Evolutionary conservation across 495 filamentous ascomycete species (phyloP).

Genomic region (Parachaetomium inaequale): DNA sequence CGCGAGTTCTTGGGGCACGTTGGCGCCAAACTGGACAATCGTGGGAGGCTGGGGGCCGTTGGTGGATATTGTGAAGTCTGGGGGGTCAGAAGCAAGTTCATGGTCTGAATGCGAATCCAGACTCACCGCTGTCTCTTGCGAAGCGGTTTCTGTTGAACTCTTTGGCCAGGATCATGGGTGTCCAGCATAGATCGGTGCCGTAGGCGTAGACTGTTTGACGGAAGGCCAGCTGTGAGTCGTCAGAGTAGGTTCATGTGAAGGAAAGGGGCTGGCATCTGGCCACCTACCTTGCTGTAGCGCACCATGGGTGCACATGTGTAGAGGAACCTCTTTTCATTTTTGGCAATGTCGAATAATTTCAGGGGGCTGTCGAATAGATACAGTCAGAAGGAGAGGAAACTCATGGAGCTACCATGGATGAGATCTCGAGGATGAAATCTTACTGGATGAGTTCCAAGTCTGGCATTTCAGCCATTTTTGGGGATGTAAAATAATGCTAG

Average conservation of each 20-base stretch:
- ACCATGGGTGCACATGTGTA: conserved; percentile 68
- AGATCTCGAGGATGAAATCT: conserved; percentile 10
- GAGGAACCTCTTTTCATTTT: conserved; percentile 47
- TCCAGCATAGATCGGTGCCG: conserved; percentile 61
- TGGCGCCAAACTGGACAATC: conserved; percentile 61
- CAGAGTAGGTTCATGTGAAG: background rate
- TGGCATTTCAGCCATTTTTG: conserved; percentile 1
- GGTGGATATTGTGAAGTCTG: conserved; percentile 40
- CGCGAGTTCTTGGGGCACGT: conserved; percentile 53
- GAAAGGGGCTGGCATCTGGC: background rate
- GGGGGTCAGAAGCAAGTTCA: conserved; percentile 1
- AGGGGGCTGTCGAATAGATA: conserved; percentile 45
- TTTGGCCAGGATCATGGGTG: conserved; percentile 69
- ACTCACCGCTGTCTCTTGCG: conserved; percentile 57
- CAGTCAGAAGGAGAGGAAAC: background rate
- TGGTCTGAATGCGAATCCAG: conserved; percentile 4
- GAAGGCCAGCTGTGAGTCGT: conserved; percentile 52
- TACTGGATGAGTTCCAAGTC: conserved; percentile 28
- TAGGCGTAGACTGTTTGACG: conserved; percentile 57
- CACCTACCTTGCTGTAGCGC: conserved; percentile 53
- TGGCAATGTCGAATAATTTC: conserved; percentile 55
- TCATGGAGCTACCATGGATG: background rate
- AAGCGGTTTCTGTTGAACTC: conserved; percentile 60
- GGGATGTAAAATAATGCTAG: background rate
- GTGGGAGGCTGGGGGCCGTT: conserved; percentile 51